phyloP scores from a whole-genome alignment of 805 yeast genomes.

The Wickerhamiella azyma region DNA sequence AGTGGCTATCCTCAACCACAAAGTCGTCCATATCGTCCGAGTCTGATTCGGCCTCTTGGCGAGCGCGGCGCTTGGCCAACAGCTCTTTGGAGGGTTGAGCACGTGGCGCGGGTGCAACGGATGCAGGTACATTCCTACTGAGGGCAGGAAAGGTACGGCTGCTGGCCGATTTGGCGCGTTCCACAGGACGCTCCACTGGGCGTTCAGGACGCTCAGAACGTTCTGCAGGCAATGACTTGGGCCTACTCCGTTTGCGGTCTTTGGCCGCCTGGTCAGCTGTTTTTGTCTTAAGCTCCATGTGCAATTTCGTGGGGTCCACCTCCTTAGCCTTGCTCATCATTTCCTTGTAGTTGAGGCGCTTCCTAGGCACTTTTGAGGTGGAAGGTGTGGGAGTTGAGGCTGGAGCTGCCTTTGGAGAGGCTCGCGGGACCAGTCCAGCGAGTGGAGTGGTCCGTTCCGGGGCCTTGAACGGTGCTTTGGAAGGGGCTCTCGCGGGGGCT shows the following conservation, averaged over 20 bases:
- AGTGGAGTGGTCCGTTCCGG: not conserved
- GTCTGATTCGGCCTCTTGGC: slow-evolving; percentile 20
- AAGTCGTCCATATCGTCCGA: slow-evolving; percentile 42
- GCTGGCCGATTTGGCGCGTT: not conserved
- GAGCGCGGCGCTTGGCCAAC: slow-evolving; percentile 10
- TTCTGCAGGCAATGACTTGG: too few species aligned
- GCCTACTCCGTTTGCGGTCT: not conserved
- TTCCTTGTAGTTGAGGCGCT: slow-evolving; percentile 34
- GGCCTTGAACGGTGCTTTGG: not conserved
- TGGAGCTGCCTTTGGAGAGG: not conserved
- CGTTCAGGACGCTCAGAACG: not conserved
- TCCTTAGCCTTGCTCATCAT: slow-evolving; percentile 55
- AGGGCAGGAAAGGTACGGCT: not conserved
- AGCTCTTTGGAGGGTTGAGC: slow-evolving; percentile 19
- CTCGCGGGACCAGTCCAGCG: not conserved
- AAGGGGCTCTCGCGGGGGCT: not conserved
- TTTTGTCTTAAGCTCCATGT: slow-evolving; percentile 28
- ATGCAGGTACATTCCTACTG: not conserved
- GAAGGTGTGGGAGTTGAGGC: not conserved
- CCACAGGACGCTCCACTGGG: not conserved
- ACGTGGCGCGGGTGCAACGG: slow-evolving; percentile 14
- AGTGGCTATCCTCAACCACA: slow-evolving; percentile 43
- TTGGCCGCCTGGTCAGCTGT: slow-evolving; percentile 12
- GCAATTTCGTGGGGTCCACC: slow-evolving; percentile 39
- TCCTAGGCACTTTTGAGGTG: not conserved